A percentile compares a stretch with the other conserved stretches of the same genome.
These are phyloP conservation scores for Diaporthe ampelina DNA, from an alignment of 2,329 filamentous ascomycete genomes.

Conservation along the genomic window DNA sequence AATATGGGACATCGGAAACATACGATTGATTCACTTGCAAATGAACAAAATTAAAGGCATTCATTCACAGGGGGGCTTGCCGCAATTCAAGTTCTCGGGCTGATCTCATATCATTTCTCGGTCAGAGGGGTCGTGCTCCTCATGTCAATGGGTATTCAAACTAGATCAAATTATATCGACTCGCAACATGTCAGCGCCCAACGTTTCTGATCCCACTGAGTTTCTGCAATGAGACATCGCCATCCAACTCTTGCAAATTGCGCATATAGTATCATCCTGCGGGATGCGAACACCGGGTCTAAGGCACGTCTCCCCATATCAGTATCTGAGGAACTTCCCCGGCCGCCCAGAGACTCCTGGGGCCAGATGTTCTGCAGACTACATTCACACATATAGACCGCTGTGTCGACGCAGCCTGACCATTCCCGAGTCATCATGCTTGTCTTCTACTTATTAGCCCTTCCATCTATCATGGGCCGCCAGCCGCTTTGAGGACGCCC, in stretches of 20 bases:
- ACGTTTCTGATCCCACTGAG: background rate
- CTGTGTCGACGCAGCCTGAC: background rate
- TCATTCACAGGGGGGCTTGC: background rate
- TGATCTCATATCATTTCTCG: too few species aligned
- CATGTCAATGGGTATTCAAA: too few species aligned
- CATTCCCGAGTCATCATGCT: background rate
- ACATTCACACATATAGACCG: too few species aligned
- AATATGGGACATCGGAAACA: background rate
- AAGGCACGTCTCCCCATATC: background rate
- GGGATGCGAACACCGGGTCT: background rate
- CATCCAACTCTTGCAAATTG: background rate
- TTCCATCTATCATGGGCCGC: conserved; percentile 46
- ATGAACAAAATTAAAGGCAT: background rate
- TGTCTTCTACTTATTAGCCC: background rate
- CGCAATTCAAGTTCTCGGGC: too few species aligned
- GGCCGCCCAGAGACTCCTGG: background rate
- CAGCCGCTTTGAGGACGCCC: conserved; percentile 57
- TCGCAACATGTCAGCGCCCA: background rate
- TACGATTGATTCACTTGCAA: background rate
- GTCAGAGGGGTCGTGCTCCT: too few species aligned
- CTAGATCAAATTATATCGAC: too few species aligned
- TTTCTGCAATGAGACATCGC: background rate
- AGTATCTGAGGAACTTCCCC: background rate
- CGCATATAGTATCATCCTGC: background rate
- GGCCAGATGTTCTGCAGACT: background rate